Evolutionary conservation across 2,329 filamentous ascomycete species (phyloP).

Genomic region (Albophoma yamanashiensis): DNA sequence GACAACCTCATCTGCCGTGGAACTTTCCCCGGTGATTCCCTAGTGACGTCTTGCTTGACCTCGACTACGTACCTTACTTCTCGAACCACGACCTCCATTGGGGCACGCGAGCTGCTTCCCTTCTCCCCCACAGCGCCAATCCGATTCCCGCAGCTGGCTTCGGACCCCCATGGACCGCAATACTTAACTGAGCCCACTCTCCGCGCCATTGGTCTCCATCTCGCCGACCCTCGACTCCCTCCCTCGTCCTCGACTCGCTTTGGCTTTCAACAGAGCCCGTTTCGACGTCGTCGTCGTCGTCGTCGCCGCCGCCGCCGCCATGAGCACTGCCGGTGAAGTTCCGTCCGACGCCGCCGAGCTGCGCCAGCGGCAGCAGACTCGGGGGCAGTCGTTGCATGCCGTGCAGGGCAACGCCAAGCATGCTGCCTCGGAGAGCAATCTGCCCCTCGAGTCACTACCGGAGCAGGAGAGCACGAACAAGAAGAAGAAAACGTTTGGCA

Average conservation of each 20-base stretch:
- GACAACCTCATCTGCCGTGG: not conserved
- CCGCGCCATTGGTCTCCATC: not conserved
- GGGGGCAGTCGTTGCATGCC: constrained; percentile 1
- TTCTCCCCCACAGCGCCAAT: not conserved
- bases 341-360: constrained; percentile 12
- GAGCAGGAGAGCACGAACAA: constrained; percentile 14
- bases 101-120: not conserved
- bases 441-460: not conserved
- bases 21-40: not conserved
- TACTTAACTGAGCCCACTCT: not conserved
- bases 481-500: constrained; percentile 73
- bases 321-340: constrained; percentile 20
- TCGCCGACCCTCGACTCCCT: not conserved
- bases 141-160: not conserved
- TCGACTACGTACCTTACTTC: not conserved
- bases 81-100: not conserved
- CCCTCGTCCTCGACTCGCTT: not conserved
- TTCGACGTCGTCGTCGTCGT: not conserved
- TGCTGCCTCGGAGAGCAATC: constrained; percentile 1
- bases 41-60: not conserved
- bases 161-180: not conserved
- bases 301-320: constrained; percentile 3
- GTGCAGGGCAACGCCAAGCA: not conserved
- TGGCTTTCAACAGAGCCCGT: not conserved
- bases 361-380: constrained; percentile 18